Evolutionary conservation across 306 rosid genomes (phyloP).

Genomic region (Dalbergia cultrata): DNA sequence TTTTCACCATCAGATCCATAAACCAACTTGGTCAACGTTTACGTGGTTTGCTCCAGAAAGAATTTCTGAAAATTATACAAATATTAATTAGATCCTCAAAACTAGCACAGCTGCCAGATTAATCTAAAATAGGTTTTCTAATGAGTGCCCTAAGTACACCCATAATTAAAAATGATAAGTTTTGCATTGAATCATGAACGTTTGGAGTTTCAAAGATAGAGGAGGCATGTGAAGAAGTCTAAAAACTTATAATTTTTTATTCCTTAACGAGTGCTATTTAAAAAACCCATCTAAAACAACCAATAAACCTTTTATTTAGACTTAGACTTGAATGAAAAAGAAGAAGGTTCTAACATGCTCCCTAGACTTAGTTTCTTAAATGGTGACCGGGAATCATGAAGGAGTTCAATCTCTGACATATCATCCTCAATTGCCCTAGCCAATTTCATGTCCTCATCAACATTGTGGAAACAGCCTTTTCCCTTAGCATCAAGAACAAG

Average conservation of each 20-base stretch:
- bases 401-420: slow-evolving; percentile 41
- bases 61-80: not conserved
- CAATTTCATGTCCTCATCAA: slow-evolving; percentile 58
- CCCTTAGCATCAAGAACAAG: slow-evolving; percentile 55
- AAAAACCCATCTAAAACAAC: too few species aligned
- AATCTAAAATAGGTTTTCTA: too few species aligned
- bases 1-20: too few species aligned
- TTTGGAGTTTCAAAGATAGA: too few species aligned
- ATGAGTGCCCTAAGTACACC: too few species aligned
- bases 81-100: too few species aligned
- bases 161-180: too few species aligned
- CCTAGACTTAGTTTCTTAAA: slow-evolving; percentile 41
- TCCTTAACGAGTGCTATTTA: too few species aligned
- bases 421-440: slow-evolving; percentile 41
- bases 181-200: too few species aligned
- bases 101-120: too few species aligned
- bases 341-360: not conserved
- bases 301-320: not conserved
- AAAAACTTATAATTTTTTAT: too few species aligned
- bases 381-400: not conserved
- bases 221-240: too few species aligned
- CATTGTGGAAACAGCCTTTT: slow-evolving; percentile 56
- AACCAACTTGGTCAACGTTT: not conserved
- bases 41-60: not conserved
- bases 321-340: slow-evolving; percentile 35